A percentile compares a stretch with the other conserved stretches of the same genome.
Evolutionary conservation across 495 filamentous ascomycete genomes (phyloP).

Genomic region (Aspergillus sclerotiicarbonarius): DNA sequence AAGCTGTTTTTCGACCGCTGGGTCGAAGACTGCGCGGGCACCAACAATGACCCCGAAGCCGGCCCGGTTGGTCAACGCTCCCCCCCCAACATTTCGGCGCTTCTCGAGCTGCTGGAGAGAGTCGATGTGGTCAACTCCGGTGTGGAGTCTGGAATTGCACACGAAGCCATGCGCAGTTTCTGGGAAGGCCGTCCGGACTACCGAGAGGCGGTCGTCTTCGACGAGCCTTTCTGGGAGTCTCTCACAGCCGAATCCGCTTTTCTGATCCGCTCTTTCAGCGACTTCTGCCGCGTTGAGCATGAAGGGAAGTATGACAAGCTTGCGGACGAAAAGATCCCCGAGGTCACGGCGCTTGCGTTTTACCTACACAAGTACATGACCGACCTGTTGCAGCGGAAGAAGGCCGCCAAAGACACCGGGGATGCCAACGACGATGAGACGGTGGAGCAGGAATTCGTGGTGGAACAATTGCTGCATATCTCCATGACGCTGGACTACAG

Average conservation of each 20-base stretch:
- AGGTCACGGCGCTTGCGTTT: slow-evolving; percentile 84
- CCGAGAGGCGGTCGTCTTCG: slow-evolving; percentile 73
- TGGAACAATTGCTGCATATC: slow-evolving; percentile 92
- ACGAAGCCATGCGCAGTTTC: slow-evolving; percentile 91
- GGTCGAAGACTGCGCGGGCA: slow-evolving; percentile 88
- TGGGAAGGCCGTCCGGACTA: slow-evolving; percentile 95
- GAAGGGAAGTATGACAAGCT: slow-evolving; percentile 68
- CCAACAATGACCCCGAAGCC: slow-evolving; percentile 48
- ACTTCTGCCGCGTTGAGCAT: slow-evolving; percentile 74
- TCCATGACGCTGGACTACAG: slow-evolving; percentile 88
- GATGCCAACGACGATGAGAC: slow-evolving; percentile 76
- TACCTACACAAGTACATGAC: slow-evolving; percentile 77
- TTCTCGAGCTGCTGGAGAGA: slow-evolving; percentile 88
- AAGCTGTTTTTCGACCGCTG: slow-evolving; percentile 90
- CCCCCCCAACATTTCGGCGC: slow-evolving; percentile 66
- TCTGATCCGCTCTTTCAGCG: slow-evolving; percentile 85
- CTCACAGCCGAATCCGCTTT: slow-evolving; percentile 85
- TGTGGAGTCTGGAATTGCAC: slow-evolving; percentile 81
- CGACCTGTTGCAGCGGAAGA: slow-evolving; percentile 66
- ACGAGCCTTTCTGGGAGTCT: slow-evolving; percentile 83
- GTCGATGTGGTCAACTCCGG: slow-evolving; percentile 91
- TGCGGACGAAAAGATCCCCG: slow-evolving; percentile 89
- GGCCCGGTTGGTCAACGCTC: slow-evolving; percentile 46
- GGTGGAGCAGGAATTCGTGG: slow-evolving; percentile 86
- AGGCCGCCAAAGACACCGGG: slow-evolving; percentile 49